Base-by-base conservation (phyloP, 176 grass and related monocot genomes). In the Raddia guianensis region DNA sequence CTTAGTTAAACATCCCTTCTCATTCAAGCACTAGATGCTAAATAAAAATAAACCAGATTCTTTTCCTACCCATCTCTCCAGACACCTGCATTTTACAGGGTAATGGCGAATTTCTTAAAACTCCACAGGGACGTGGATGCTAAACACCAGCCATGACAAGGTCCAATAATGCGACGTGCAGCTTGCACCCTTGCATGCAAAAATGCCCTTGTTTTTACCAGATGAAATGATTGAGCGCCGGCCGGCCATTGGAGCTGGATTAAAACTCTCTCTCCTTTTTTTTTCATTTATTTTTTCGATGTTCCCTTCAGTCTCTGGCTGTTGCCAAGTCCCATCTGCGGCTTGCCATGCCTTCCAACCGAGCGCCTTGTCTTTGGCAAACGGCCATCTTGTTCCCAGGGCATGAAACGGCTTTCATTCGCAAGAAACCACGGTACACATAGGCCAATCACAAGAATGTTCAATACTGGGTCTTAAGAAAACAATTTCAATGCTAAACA, bases 91-190 rank as follows among this genome's bases (percentile, higher is more conserved):
- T 27, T 27, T 27, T 27, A 27, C 27, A 27, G 0, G 27, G 27
- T 27, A 27, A 27, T 27, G 27, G 27, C 1, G 27, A 27, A 40
- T 51, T 33, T 50, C 7, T 19, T 0, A n/a, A 40, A 14, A 40
- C 1, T n/a, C 9, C 1, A 9, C 21, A 54, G 14, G 49, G 49
- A 8, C 3, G 49, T 53, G 8, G 20, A 54, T 27, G 19, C 19
- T 52, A 37, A 35, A 37, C 61, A 34, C 10, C 45, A n/a, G 37
- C 37, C 37, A 70, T 20, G 46, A 49, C 9, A 49, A 10, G 43
- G 49, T 70, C 45, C 19, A 49, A 72, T 37, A n/a, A n/a, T 40
- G 14, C 50, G 50, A 52, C 70, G 70, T 73, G 70, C 70, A 5
- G 0, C 6, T 8, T 55, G 50, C 49, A 73, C 40, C 34, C 33